phyloP scores from a whole-genome alignment of 495 filamentous ascomycete species.

The Hypoxylon intermedium region DNA sequence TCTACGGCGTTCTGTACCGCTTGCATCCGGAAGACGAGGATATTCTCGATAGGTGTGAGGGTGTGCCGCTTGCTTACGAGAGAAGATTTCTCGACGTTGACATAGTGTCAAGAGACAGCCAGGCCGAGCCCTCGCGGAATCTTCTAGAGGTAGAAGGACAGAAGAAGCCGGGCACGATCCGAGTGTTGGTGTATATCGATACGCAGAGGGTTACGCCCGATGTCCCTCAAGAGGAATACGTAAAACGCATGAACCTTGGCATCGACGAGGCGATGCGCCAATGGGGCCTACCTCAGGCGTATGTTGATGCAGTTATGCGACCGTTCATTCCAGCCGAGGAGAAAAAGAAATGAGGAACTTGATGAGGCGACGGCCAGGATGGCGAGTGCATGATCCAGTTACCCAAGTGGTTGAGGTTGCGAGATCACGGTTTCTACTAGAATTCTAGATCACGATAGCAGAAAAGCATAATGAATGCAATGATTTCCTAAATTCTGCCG shows the following conservation, averaged over 20 bases:
- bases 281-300: conserved; percentile 42
- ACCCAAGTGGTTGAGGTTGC: too few species aligned
- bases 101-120: too few species aligned
- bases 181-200: conserved; percentile 51
- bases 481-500: too few species aligned
- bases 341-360: neutral
- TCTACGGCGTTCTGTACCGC: conserved; percentile 52
- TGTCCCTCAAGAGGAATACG: conserved; percentile 43
- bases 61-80: conserved; percentile 49
- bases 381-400: too few species aligned
- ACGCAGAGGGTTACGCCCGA: conserved; percentile 24
- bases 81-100: conserved; percentile 37
- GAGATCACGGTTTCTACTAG: too few species aligned
- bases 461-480: too few species aligned
- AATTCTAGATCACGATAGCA: too few species aligned
- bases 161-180: conserved; percentile 14
- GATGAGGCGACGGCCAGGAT: too few species aligned
- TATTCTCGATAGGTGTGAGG: conserved; percentile 45
- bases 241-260: conserved; percentile 49
- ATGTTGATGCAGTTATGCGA: conserved; percentile 38
- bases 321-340: conserved; percentile 18
- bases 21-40: conserved; percentile 44
- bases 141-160: neutral
- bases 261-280: conserved; percentile 45
- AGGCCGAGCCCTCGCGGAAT: too few species aligned